Base-by-base conservation (phyloP, 306 rosid species). In the Acmispon strigosus region DNA sequence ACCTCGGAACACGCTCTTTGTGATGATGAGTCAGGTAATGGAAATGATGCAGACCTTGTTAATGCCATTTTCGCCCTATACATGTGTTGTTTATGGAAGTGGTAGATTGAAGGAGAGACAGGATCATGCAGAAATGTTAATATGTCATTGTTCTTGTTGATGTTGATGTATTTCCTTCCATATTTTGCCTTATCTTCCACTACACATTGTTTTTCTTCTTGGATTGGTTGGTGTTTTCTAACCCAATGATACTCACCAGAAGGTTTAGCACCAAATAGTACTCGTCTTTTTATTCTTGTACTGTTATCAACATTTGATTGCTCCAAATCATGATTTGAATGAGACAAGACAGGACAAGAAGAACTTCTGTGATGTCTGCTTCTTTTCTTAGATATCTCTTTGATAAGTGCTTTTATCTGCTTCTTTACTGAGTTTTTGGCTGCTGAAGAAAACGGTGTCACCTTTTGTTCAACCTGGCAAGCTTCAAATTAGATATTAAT, bases 81-180 rank as follows among this genome's bases (percentile, higher is more conserved):
- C 27, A 78, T 77, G 7, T 78, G 86, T 68, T 84, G 84, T 65
- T 72, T 76, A 2, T 71, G 74, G 54, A 82, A 75, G 36, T 81
- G 78, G 18, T 47, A 53, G 19, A 75, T 81, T 70, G 79, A 66
- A 62, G 91, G 84, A 72, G 89, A 84, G 37, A 72, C 73, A 2
- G 90, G 88, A 36, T 82, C 86, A 17, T 76, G 83, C 18, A 79
- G 11, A 73, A 84, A 39, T 62, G 75, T 75, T 11, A 76, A 52
- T 24, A 88, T 81, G 34, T 82, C 79, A 66, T 77, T 83, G 66
- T 86, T 83, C 66, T 79, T 83, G 69, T 86, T 83, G 64, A 48
- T 64, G 47, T 62, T 84, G 52, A 50, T 41, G 7, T 60, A 67
- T 45, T 58, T 77, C 68, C 49, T 80, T 11, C 49, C 70, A 24